Percentiles rank a stretch among this genome's conserved stretches.
Conservation (phyloP, 75 land plant genomes). For the Picea sitchensis region DNA sequence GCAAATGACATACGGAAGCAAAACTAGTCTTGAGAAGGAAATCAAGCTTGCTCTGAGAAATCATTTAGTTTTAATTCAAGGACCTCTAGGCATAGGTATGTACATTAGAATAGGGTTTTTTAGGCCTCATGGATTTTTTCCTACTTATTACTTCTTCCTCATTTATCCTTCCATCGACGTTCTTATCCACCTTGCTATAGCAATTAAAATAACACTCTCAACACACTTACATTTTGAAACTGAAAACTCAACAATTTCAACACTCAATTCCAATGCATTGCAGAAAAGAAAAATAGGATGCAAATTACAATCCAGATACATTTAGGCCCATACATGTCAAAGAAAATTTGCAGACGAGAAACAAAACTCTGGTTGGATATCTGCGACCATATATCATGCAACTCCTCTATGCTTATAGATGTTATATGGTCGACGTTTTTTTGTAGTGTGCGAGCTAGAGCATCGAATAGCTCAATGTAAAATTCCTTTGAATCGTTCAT, state of each 20-base stretch:
- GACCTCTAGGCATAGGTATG: too few species aligned
- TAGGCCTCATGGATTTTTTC: too few species aligned
- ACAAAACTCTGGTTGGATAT: conserved; percentile 90
- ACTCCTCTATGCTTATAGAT: conserved; percentile 66
- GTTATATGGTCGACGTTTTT: too few species aligned
- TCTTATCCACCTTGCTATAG: too few species aligned
- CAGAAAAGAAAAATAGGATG: too few species aligned
- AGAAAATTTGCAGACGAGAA: conserved; percentile 95
- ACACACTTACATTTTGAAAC: not conserved
- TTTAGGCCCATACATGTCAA: conserved; percentile 65
- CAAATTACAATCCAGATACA: not conserved
- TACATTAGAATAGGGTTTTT: too few species aligned
- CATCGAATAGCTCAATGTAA: conserved; percentile 80
- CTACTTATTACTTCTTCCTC: too few species aligned
- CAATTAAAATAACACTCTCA: not conserved
- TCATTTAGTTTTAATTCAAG: too few species aligned
- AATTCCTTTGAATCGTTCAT: conserved; percentile 97
- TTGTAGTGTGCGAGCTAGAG: conserved; percentile 50
- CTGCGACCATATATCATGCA: conserved; percentile 76
- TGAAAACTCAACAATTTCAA: not conserved
- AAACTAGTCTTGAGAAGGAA: too few species aligned
- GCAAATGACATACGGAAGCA: too few species aligned
- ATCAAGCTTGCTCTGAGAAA: too few species aligned
- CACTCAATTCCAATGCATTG: not conserved
- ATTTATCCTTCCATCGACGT: too few species aligned